Percentiles rank a stretch among this genome's conserved stretches.
These are phyloP conservation scores for Hemileia vastatrix DNA, from an alignment of 1,284 basidiomycete genomes.

Conservation along the genomic window DNA sequence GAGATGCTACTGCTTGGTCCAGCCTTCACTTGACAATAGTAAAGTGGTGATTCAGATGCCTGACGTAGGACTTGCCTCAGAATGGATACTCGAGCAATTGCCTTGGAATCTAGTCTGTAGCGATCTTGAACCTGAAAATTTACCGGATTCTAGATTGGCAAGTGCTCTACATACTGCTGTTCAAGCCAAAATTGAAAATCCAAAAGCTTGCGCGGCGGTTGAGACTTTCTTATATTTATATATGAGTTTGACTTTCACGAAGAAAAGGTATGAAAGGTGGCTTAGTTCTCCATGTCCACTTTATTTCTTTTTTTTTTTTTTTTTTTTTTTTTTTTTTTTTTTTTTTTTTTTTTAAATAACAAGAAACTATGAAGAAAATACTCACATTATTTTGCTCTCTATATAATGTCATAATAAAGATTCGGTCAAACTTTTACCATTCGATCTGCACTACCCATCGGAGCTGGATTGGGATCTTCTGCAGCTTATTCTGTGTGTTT, in stretches of 20 bases:
- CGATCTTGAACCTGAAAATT: background rate
- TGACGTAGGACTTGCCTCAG: constrained; percentile 69
- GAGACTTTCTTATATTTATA: constrained; percentile 90
- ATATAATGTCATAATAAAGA: constrained; percentile 44
- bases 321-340: background rate
- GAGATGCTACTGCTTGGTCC: constrained; percentile 79
- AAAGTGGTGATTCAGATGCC: constrained; percentile 67
- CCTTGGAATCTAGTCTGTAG: constrained; percentile 64
- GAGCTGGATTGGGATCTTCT: constrained; percentile 94
- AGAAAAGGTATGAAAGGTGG: constrained; percentile 56
- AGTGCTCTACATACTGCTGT: background rate
- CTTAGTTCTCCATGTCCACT: no score
- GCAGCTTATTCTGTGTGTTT: constrained; percentile 87
- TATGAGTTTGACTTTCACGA: constrained; percentile 60
- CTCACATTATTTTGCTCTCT: constrained; percentile 28
- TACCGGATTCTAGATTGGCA: constrained; percentile 22
- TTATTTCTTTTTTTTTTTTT: no score
- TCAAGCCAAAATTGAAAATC: constrained; percentile 10
- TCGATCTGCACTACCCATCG: constrained; percentile 90
- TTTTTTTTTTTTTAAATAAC: background rate
- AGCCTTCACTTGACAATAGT: constrained; percentile 62
- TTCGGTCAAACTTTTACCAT: constrained; percentile 68
- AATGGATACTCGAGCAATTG: constrained; percentile 67
- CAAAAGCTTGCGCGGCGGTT: constrained; percentile 55
- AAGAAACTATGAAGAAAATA: background rate